phyloP scores from a whole-genome alignment of 768 basidiomycete species.

The Kwoniella newhampshirensis region DNA sequence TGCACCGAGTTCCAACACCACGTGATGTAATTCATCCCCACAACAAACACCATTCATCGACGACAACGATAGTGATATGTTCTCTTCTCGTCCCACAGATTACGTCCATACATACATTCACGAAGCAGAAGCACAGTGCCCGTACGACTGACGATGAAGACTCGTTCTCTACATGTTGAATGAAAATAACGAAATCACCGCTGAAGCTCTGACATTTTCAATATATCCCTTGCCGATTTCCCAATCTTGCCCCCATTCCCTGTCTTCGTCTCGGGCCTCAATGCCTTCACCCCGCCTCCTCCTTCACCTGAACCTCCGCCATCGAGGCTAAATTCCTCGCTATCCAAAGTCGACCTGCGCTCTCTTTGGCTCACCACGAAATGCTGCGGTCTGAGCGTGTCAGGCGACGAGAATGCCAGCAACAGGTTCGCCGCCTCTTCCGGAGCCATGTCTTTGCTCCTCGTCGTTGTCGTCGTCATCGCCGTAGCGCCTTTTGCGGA shows the following conservation, averaged over 20 bases:
- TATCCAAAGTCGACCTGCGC: constrained; percentile 29
- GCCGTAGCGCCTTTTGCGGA: background rate
- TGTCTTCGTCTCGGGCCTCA: background rate
- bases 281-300: constrained; percentile 2
- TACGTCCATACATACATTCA: no score
- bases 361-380: constrained; percentile 8
- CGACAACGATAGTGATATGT: no score
- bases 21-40: no score
- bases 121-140: no score
- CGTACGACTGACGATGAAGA: no score
- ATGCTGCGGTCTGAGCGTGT: constrained; percentile 35
- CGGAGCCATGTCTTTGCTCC: constrained; percentile 25
- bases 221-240: constrained; percentile 47
- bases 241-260: constrained; percentile 22
- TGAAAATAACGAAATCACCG: no score
- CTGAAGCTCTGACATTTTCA: constrained; percentile 32
- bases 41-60: no score
- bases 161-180: no score
- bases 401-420: constrained; percentile 45
- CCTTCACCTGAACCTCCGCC: background rate
- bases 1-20: no score
- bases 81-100: no score
- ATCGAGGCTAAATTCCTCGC: constrained; percentile 42
- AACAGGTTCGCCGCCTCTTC: constrained; percentile 48
- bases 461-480: background rate